Conservation (phyloP, 192 early-diverging fungal species). For the Globomyces pollinis-pini region DNA sequence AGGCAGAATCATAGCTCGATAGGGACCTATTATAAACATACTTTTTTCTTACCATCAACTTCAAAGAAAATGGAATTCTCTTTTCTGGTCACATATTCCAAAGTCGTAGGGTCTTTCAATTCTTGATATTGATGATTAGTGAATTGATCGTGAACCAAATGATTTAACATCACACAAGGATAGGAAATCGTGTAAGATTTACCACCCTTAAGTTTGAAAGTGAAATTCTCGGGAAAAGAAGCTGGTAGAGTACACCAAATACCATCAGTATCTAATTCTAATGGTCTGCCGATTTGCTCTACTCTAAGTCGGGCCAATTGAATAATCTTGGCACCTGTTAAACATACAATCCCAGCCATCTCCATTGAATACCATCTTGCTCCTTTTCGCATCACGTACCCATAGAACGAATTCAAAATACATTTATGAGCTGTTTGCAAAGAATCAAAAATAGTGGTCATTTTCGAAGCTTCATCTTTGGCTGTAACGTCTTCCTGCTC, state of each 20-base stretch:
- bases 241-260: constrained; percentile 96
- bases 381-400: constrained; percentile 98
- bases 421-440: constrained; percentile 98
- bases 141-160: constrained; percentile 89
- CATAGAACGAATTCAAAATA: constrained; percentile 84
- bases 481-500: constrained; percentile 55
- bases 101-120: constrained; percentile 37
- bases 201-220: constrained; percentile 73
- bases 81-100: constrained; percentile 58
- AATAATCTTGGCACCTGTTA: constrained; percentile 94
- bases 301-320: constrained; percentile 90
- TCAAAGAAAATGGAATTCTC: constrained; percentile 99
- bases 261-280: constrained; percentile 98
- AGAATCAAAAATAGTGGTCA: constrained; percentile 94
- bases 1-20: constrained; percentile 96
- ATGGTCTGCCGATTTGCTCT: constrained; percentile 85
- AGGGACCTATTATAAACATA: constrained; percentile 66
- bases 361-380: constrained; percentile 98
- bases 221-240: constrained; percentile 88
- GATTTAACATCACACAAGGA: constrained; percentile 97
- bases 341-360: constrained; percentile 98
- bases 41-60: constrained; percentile 50
- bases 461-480: constrained; percentile 78
- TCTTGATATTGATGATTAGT: constrained; percentile 97
- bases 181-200: constrained; percentile 84